Conservation (phyloP, 2,329 filamentous ascomycete genomes). For the Neofusicoccum sp. region DNA sequence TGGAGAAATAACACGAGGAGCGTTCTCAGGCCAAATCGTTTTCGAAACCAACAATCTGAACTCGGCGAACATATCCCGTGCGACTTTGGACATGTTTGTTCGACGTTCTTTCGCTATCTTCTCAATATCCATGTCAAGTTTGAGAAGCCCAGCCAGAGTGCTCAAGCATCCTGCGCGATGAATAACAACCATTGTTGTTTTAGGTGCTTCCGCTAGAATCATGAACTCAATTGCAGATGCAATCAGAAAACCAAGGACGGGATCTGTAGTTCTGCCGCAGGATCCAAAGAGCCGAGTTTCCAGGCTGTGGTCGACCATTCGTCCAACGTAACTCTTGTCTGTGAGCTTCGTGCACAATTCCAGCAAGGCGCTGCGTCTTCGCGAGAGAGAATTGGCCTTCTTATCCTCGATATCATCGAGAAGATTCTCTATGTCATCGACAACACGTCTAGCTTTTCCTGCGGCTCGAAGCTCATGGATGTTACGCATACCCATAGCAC, state of each 20-base stretch:
- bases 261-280: conserved; percentile 47
- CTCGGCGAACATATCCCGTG: conserved; percentile 55
- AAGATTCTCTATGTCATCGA: conserved; percentile 54
- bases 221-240: conserved; percentile 64
- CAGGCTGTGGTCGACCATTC: conserved; percentile 72
- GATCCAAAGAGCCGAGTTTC: conserved; percentile 67
- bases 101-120: conserved; percentile 62
- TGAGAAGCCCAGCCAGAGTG: conserved; percentile 58
- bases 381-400: conserved; percentile 42
- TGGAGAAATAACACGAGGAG: conserved; percentile 56
- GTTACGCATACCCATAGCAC: conserved; percentile 49
- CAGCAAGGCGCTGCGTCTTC: conserved; percentile 53
- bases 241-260: conserved; percentile 59
- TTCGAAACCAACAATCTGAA: conserved; percentile 56
- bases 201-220: conserved; percentile 58
- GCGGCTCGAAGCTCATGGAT: conserved; percentile 62
- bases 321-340: conserved; percentile 62
- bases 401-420: conserved; percentile 59
- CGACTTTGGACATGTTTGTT: conserved; percentile 66
- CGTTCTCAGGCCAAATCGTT: conserved; percentile 59
- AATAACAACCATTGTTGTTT: conserved; percentile 59
- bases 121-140: conserved; percentile 55
- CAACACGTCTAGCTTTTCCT: conserved; percentile 57
- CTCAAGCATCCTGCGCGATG: conserved; percentile 53
- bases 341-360: conserved; percentile 55